Base-by-base conservation (phyloP, 495 filamentous ascomycete genomes). In the Usnea hakonensis region DNA sequence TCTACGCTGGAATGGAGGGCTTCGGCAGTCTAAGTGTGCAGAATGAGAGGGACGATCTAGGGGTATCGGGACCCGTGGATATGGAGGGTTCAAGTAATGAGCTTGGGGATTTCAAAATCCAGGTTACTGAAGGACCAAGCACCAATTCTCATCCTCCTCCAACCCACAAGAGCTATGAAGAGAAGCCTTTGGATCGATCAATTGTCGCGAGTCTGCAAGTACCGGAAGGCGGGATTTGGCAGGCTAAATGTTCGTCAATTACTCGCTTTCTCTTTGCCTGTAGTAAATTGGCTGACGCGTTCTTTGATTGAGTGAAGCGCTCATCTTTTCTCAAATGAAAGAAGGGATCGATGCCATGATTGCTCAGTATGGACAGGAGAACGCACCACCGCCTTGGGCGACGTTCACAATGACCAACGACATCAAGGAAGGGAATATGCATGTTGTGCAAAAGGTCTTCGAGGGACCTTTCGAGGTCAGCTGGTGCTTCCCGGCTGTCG, bases 401-500 rank as follows among this genome's bases (percentile, higher is more conserved):
- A 80, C 90, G 1, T 97, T 92, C 72, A 91, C 88, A 6, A 79
- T 97, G 58, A 71, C 76, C 41, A 86, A 95, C 62, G 69, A 75
- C 0, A 85, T 89, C 23, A 85, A 84, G 16, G 55, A 75, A 23
- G 95, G 93, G 17, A 97, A 97, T 68, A 67, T 91, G 5, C 94
- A 98, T 64, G 77, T 95, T 54, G 82, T 97, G 43, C 93, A 98
- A 73, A 97, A 96, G 74, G 81, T 91, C 4, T 98, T 97, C 71
- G 83, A 89, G 70, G 95, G 95, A 1, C 68, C 85, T 28, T 98
- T 97, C 71, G 90, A 89, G 78, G 81, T 84, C 55, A 77, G 57
- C 64, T 53, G 52, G 50, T 36, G 26, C 14, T 23, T 19, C 14
- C 26, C 0, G 26, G 3, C 21, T 7, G 13, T 23, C 44, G 30